A percentile compares a stretch with the other conserved stretches of the same genome.
Evolutionary conservation across 202 grass and related monocot species (phyloP).

Genomic region (Brachypodium distachyon): DNA sequence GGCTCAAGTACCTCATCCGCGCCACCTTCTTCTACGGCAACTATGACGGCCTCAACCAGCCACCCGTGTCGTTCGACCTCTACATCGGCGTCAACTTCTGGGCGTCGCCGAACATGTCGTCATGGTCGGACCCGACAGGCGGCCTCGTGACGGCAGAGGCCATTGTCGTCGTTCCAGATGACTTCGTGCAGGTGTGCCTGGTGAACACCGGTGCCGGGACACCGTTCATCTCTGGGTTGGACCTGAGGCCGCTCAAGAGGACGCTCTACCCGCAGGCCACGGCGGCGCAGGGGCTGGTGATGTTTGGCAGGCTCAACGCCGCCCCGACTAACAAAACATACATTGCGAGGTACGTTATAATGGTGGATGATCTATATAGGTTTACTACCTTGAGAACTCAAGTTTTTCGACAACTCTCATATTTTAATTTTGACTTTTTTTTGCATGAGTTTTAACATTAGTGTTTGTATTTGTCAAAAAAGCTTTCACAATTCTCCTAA

Average conservation of each 20-base stretch:
- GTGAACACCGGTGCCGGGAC: conserved; percentile 38
- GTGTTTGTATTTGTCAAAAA: no score
- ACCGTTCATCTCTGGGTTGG: conserved; percentile 50
- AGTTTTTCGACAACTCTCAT: no score
- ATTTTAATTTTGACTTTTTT: no score
- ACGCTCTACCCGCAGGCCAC: conserved; percentile 30
- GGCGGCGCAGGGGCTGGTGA: conserved; percentile 21
- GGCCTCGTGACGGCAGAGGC: conserved; percentile 20
- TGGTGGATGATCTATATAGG: no score
- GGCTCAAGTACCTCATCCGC: conserved; percentile 54
- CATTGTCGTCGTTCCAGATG: conserved; percentile 18
- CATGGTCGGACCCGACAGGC: no score
- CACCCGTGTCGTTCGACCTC: conserved; percentile 43
- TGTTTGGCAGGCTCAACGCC: neutral
- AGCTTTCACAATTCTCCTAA: no score
- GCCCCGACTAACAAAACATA: neutral
- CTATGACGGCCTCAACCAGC: conserved; percentile 29
- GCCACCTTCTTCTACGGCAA: conserved; percentile 61
- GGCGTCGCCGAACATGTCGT: conserved; percentile 16
- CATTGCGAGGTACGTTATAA: no score
- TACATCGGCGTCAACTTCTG: conserved; percentile 57
- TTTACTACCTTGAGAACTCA: no score
- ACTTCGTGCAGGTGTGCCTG: conserved; percentile 51
- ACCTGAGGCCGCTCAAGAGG: conserved; percentile 34
- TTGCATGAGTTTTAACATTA: no score